These are phyloP conservation scores for Pinus taeda DNA, from an alignment of 75 land plant species.

Conservation along the genomic window DNA sequence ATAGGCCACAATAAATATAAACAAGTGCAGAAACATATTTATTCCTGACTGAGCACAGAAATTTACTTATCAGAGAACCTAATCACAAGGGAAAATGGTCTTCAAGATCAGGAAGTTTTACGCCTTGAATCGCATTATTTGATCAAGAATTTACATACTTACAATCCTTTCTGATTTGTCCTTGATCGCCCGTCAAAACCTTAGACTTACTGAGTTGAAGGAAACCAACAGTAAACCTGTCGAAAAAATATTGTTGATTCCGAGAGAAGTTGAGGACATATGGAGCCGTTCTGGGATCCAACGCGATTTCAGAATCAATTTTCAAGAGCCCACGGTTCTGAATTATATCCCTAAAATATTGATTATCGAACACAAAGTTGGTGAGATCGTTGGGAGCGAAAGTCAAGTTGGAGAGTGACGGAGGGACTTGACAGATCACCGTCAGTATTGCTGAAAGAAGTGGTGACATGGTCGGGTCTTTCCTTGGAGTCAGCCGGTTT, in stretches of 20 bases:
- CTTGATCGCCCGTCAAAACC: slow-evolving; percentile 24
- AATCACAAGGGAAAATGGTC: too few relatives aligned
- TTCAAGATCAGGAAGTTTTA: too few relatives aligned
- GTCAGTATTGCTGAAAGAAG: background rate
- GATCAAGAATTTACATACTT: slow-evolving; percentile 11
- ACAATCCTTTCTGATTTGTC: slow-evolving; percentile 6
- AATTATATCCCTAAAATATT: slow-evolving; percentile 28
- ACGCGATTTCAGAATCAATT: slow-evolving; percentile 22
- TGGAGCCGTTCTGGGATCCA: slow-evolving; percentile 27
- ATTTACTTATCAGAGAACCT: too few relatives aligned
- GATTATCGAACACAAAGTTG: slow-evolving; percentile 40
- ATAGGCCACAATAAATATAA: too few relatives aligned
- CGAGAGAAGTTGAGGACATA: slow-evolving; percentile 15
- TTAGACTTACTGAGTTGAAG: slow-evolving; percentile 20
- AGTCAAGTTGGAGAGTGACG: background rate
- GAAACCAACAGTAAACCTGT: slow-evolving; percentile 27
- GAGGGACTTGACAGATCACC: slow-evolving; percentile 1
- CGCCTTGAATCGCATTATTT: too few relatives aligned
- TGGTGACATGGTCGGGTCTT: slow-evolving; percentile 19
- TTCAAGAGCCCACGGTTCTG: slow-evolving; percentile 27
- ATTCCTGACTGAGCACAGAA: too few relatives aligned
- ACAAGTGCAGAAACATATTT: too few relatives aligned
- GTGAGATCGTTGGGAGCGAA: slow-evolving; percentile 31
- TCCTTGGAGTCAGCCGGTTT: slow-evolving; percentile 20
- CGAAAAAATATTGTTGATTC: slow-evolving; percentile 27